These are phyloP conservation scores for Moniliophthora roreri DNA, from an alignment of 1,284 basidiomycete genomes.

Conservation along the genomic window DNA sequence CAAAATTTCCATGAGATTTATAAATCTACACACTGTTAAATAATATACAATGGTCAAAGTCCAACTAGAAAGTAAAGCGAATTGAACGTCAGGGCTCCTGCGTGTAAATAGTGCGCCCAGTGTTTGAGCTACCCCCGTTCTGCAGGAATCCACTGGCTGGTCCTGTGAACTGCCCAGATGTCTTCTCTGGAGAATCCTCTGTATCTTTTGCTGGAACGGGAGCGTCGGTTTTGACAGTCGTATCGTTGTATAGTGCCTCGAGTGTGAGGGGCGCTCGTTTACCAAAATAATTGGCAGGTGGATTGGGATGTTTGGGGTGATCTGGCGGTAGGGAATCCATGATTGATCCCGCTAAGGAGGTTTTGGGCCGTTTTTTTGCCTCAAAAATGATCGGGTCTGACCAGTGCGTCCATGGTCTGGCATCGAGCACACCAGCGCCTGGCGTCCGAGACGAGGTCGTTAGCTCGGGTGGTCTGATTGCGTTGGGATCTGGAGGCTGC, in stretches of 20 bases:
- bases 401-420: slow-evolving; percentile 17
- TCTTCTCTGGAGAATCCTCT: slow-evolving; percentile 27
- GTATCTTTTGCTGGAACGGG: slow-evolving; percentile 24
- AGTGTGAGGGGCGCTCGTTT: not conserved
- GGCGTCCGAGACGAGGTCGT: too few species aligned
- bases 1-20: not conserved
- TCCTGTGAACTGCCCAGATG: slow-evolving; percentile 40
- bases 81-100: slow-evolving; percentile 23
- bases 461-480: too few species aligned
- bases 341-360: not conserved
- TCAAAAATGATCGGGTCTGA: slow-evolving; percentile 8
- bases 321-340: too few species aligned
- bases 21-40: not conserved
- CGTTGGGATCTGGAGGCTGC: slow-evolving; percentile 15
- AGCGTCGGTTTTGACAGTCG: slow-evolving; percentile 21
- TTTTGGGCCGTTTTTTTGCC: not conserved
- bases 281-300: not conserved
- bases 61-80: not conserved
- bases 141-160: slow-evolving; percentile 47
- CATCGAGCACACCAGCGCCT: slow-evolving; percentile 9
- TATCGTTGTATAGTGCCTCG: too few species aligned
- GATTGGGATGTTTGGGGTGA: too few species aligned
- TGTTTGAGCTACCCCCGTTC: slow-evolving; percentile 36
- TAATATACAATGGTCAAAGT: not conserved
- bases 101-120: slow-evolving; percentile 59